Conservation (phyloP, 2,329 filamentous ascomycete genomes). For the Colletotrichum euphorbiae region DNA sequence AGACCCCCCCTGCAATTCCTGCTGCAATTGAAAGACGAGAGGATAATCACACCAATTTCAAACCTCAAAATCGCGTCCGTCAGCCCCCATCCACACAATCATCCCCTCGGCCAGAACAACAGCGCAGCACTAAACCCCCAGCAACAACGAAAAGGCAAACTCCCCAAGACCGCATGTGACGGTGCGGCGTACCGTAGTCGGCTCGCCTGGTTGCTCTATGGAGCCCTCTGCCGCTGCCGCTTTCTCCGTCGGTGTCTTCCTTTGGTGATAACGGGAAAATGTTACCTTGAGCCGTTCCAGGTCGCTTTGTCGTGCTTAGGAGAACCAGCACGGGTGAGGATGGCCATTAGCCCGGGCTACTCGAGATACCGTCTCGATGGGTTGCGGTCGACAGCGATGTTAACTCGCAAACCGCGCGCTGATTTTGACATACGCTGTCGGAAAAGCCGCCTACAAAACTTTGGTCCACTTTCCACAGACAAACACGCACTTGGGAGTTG, state of each 20-base stretch:
- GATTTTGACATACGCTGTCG: too few species aligned
- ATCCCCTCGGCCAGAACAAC: constrained; percentile 45
- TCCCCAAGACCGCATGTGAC: neutral
- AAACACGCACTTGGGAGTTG: neutral
- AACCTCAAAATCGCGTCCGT: constrained; percentile 42
- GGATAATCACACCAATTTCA: constrained; percentile 43
- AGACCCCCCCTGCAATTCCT: too few species aligned
- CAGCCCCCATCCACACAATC: constrained; percentile 45
- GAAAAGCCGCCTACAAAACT: too few species aligned
- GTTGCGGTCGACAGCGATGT: too few species aligned
- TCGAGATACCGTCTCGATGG: constrained; percentile 18
- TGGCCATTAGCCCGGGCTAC: constrained; percentile 17
- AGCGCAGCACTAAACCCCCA: constrained; percentile 45
- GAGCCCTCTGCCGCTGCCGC: neutral
- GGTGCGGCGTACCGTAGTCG: too few species aligned
- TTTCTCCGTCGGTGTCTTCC: constrained; percentile 22
- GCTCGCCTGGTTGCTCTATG: too few species aligned
- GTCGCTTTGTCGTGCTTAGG: constrained; percentile 15
- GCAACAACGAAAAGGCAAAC: constrained; percentile 44
- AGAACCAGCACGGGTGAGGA: constrained; percentile 10
- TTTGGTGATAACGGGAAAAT: constrained; percentile 12
- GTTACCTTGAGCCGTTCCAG: constrained; percentile 14
- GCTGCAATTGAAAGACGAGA: fast-evolving
- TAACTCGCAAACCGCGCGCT: too few species aligned
- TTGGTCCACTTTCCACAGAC: too few species aligned